A percentile compares a stretch with the other conserved stretches of the same genome.
Conservation (phyloP, 1,284 basidiomycete species). For the Rugosomyces carneus region DNA sequence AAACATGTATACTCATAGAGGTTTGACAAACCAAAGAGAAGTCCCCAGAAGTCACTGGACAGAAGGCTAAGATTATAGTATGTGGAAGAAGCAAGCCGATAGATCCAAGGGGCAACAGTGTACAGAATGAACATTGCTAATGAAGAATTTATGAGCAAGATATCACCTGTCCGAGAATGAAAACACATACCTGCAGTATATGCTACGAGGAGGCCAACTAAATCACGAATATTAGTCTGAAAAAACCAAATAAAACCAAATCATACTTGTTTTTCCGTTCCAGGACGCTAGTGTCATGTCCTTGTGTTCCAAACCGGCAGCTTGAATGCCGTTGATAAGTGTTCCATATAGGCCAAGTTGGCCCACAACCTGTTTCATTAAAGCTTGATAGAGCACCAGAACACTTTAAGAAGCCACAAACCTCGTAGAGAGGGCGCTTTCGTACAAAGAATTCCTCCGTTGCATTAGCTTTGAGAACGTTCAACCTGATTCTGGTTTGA, state of each 20-base stretch:
- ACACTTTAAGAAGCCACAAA: conserved; percentile 14
- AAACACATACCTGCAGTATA: conserved; percentile 52
- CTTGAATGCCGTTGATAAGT: conserved; percentile 74
- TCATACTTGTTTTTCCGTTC: conserved; percentile 62
- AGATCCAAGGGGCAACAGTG: conserved; percentile 78
- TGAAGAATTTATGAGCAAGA: background rate
- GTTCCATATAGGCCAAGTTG: conserved; percentile 81
- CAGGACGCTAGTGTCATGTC: conserved; percentile 60
- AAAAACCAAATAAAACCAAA: background rate
- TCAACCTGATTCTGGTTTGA: background rate
- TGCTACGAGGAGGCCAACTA: conserved; percentile 68
- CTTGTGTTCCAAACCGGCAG: conserved; percentile 67
- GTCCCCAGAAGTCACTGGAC: conserved; percentile 80
- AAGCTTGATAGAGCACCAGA: background rate
- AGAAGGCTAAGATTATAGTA: conserved; percentile 81
- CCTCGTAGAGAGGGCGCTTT: conserved; percentile 73
- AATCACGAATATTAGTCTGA: background rate
- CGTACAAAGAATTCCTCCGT: conserved; percentile 85
- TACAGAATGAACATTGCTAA: conserved; percentile 78
- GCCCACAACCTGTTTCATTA: conserved; percentile 56
- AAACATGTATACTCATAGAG: conserved; percentile 4
- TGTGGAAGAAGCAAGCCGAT: conserved; percentile 75
- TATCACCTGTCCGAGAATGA: background rate
- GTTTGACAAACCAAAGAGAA: conserved; percentile 62
- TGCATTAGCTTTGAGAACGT: conserved; percentile 58